These are phyloP conservation scores for Pisolithus microcarpus DNA, from an alignment of 768 basidiomycete genomes.

Conservation along the genomic window DNA sequence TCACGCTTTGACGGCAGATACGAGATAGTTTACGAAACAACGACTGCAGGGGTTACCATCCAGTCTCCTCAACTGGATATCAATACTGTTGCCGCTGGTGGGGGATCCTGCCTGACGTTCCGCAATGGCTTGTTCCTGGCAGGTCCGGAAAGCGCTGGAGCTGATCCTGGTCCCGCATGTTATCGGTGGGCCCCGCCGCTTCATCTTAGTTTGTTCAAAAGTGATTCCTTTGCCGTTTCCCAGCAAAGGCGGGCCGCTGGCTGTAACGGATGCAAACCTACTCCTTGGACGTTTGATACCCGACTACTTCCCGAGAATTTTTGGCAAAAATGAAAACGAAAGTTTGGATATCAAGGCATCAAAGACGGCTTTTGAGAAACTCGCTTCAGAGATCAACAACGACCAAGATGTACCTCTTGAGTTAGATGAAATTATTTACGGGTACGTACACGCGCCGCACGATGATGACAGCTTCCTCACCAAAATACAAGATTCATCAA, in stretches of 20 bases:
- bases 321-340: constrained; percentile 84
- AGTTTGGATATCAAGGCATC: constrained; percentile 74
- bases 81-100: constrained; percentile 93
- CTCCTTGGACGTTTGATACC: constrained; percentile 84
- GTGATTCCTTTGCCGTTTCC: neutral
- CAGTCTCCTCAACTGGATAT: constrained; percentile 92
- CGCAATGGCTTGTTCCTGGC: constrained; percentile 85
- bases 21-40: constrained; percentile 92
- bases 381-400: constrained; percentile 67
- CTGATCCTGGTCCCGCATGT: constrained; percentile 89
- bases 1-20: constrained; percentile 88
- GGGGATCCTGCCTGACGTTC: constrained; percentile 85
- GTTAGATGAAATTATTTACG: constrained; percentile 84
- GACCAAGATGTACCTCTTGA: constrained; percentile 50
- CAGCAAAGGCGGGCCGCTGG: constrained; percentile 87
- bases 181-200: constrained; percentile 51
- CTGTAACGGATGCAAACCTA: constrained; percentile 90
- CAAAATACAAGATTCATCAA: constrained; percentile 67
- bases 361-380: constrained; percentile 52
- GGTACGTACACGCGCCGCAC: constrained; percentile 37
- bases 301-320: constrained; percentile 92
- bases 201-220: neutral
- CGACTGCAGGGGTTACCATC: constrained; percentile 89
- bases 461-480: neutral
- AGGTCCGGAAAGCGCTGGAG: constrained; percentile 90